Evolutionary conservation across 257 asterid species (phyloP).

Genomic region (Ballota nigra): DNA sequence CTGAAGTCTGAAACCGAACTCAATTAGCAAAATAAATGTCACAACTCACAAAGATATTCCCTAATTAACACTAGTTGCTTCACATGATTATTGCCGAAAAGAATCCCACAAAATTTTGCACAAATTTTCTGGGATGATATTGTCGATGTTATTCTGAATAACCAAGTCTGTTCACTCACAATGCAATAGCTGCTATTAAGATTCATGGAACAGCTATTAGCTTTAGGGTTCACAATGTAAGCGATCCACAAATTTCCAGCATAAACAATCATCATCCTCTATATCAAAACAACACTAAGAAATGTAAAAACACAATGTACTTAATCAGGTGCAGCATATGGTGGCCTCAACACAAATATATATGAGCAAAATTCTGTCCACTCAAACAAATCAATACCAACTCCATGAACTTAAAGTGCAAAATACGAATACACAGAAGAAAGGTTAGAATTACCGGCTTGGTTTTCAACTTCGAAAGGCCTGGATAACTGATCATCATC

Average conservation of each 20-base stretch:
- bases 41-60: no score
- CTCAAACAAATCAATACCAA: not conserved
- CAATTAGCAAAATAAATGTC: not conserved
- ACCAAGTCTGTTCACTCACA: not conserved
- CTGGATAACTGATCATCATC: slow-evolving; percentile 60
- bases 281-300: not conserved
- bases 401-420: slow-evolving; percentile 10
- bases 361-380: not conserved
- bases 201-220: not conserved
- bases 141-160: not conserved
- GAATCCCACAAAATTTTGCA: not conserved
- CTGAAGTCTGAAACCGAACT: not conserved
- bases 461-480: slow-evolving; percentile 51
- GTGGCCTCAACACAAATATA: not conserved
- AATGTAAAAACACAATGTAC: not conserved
- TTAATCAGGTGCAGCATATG: not conserved
- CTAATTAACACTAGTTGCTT: no score
- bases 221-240: not conserved
- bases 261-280: not conserved
- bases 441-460: slow-evolving; percentile 40
- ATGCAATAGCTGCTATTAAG: not conserved
- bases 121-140: not conserved
- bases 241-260: not conserved
- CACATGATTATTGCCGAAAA: not conserved
- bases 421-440: not conserved